Percentiles rank a stretch among this genome's conserved stretches.
Evolutionary conservation across 371 early-diverging fungal species (phyloP).

Genomic region (Fennellomyces sp.): DNA sequence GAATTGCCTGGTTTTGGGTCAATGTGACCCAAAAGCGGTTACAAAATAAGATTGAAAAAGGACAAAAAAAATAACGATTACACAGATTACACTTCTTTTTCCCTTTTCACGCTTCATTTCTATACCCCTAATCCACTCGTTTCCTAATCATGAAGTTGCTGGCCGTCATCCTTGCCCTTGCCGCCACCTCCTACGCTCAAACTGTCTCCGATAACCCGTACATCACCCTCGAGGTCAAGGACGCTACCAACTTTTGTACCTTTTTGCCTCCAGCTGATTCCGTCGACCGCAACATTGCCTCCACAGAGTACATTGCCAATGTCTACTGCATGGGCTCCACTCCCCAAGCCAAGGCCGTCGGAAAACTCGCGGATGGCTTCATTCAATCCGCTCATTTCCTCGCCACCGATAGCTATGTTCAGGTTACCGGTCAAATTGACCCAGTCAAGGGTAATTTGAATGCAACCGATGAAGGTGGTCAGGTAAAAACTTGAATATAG

Average conservation of each 20-base stretch:
- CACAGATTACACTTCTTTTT: not conserved
- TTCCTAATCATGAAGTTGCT: not conserved
- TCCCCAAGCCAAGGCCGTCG: conserved; percentile 38
- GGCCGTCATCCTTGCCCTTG: conserved; percentile 3
- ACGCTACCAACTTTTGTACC: conserved; percentile 48
- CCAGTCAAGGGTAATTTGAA: conserved; percentile 41
- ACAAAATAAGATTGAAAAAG: not conserved
- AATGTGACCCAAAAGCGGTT: not conserved
- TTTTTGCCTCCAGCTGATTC: conserved; percentile 55
- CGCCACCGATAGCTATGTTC: conserved; percentile 46
- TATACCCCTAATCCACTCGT: not conserved
- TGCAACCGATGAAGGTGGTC: conserved; percentile 48
- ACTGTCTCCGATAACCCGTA: not conserved
- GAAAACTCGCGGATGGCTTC: conserved; percentile 39
- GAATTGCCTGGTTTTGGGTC: not conserved
- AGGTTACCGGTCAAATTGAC: conserved; percentile 59
- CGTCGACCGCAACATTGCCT: conserved; percentile 34
- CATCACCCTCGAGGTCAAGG: conserved; percentile 28
- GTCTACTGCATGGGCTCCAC: conserved; percentile 54
- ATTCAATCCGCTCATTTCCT: conserved; percentile 51
- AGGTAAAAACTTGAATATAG: too few relatives aligned
- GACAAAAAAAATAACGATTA: not conserved
- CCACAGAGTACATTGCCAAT: conserved; percentile 54
- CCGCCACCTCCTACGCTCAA: not conserved
- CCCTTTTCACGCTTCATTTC: not conserved